These are phyloP conservation scores for Galeopsis tetrahit DNA, from an alignment of 257 asterid species.

Conservation along the genomic window DNA sequence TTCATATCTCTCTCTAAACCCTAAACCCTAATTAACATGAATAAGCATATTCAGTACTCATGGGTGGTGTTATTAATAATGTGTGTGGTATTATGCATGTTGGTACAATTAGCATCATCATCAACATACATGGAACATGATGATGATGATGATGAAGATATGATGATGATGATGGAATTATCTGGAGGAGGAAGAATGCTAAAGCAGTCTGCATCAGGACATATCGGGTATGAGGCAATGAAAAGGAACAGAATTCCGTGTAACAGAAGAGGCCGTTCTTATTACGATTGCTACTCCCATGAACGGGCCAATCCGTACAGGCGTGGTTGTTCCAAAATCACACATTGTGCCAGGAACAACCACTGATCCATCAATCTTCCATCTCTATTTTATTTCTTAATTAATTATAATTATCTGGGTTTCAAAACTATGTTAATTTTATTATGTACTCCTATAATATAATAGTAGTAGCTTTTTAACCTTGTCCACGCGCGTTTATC, in stretches of 20 bases:
- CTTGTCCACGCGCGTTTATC: too few species aligned
- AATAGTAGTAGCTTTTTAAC: too few species aligned
- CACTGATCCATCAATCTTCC: conserved; percentile 14
- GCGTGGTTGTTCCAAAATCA: conserved; percentile 48
- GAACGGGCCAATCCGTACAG: conserved; percentile 49
- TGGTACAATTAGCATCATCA: not conserved
- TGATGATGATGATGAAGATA: conserved; percentile 31
- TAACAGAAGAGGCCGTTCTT: conserved; percentile 38
- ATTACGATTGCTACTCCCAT: conserved; percentile 39
- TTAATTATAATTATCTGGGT: too few species aligned
- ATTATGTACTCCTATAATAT: too few species aligned
- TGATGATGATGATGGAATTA: conserved; percentile 37
- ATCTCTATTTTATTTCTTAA: too few species aligned
- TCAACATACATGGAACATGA: conserved; percentile 16
- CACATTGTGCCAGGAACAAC: conserved; percentile 39
- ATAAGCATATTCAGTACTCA: not conserved
- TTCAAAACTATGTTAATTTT: too few species aligned
- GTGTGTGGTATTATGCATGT: conserved; percentile 15
- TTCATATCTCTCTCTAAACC: not conserved
- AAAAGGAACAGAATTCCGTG: conserved; percentile 39
- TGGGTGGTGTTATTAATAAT: conserved; percentile 1
- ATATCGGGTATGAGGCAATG: conserved; percentile 48
- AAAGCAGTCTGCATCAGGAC: not conserved
- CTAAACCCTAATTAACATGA: not conserved
- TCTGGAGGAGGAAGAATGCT: conserved; percentile 18